These are phyloP conservation scores for Cucurbita maxima DNA, from an alignment of 306 rosid species.

Conservation along the genomic window DNA sequence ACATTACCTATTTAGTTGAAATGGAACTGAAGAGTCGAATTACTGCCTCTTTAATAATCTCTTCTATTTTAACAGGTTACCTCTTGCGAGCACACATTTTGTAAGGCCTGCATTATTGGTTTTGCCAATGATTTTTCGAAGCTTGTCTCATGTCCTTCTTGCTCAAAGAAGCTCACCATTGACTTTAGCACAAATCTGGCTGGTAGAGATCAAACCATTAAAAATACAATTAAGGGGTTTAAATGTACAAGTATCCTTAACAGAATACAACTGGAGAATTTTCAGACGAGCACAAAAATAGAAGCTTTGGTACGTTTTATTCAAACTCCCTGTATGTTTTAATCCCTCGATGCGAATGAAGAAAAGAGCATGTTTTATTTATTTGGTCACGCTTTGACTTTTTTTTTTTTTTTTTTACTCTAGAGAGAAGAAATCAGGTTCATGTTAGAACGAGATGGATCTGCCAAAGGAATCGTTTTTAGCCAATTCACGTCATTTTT, in stretches of 20 bases:
- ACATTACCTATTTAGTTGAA: too few species aligned
- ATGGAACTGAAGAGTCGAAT: too few species aligned
- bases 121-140: slow-evolving; percentile 43
- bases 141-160: slow-evolving; percentile 66
- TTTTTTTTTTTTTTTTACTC: slow-evolving; percentile 12
- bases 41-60: background rate
- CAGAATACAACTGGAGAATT: slow-evolving; percentile 61
- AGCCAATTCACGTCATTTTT: slow-evolving; percentile 92
- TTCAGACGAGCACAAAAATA: slow-evolving; percentile 93
- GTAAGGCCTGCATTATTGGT: slow-evolving; percentile 66
- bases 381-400: background rate
- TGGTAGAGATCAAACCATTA: slow-evolving; percentile 22
- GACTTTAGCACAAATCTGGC: slow-evolving; percentile 47
- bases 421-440: slow-evolving; percentile 89
- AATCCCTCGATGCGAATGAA: background rate
- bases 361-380: background rate
- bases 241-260: slow-evolving; percentile 74
- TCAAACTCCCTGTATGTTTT: background rate
- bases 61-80: slow-evolving; percentile 48
- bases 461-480: slow-evolving; percentile 86
- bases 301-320: slow-evolving; percentile 79
- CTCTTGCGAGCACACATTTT: slow-evolving; percentile 67
- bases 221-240: slow-evolving; percentile 62
- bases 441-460: slow-evolving; percentile 92
- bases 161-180: slow-evolving; percentile 58